These are phyloP conservation scores for sweet orange (Citrus sinensis) DNA, from an alignment of 345 rosid species.

Conservation along the genomic window DNA sequence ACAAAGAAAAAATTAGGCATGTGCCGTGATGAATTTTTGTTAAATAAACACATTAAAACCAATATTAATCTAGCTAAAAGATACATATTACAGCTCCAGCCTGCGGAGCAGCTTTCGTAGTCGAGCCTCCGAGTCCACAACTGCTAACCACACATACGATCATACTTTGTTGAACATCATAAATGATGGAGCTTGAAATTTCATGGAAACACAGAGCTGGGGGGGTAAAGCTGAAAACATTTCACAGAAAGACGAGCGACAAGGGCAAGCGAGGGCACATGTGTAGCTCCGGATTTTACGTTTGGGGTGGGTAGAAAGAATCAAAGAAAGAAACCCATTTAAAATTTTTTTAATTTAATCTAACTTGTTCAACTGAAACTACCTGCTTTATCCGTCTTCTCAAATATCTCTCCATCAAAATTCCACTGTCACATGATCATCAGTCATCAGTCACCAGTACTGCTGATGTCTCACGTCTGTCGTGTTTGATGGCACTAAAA, in stretches of 20 bases:
- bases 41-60: too few relatives aligned
- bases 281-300: conserved; percentile 49
- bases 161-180: neutral
- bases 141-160: neutral
- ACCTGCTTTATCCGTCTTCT: conserved; percentile 27
- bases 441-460: conserved; percentile 31
- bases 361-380: conserved; percentile 27
- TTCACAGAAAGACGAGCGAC: conserved; percentile 1
- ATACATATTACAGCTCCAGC: too few relatives aligned
- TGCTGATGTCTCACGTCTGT: conserved; percentile 1
- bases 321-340: conserved; percentile 10
- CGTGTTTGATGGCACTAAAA: neutral
- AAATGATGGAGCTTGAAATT: conserved; percentile 4
- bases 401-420: conserved; percentile 6
- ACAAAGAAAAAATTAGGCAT: too few relatives aligned
- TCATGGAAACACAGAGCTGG: neutral
- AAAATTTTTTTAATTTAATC: neutral
- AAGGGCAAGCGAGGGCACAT: conserved; percentile 31
- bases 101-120: too few relatives aligned
- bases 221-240: neutral
- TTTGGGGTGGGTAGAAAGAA: conserved; percentile 31
- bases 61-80: too few relatives aligned
- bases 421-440: conserved; percentile 15
- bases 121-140: too few relatives aligned
- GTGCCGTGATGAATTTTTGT: too few relatives aligned